Base-by-base conservation (phyloP, 352 stramenopile species). In the Phytophthora crassamura region DNA sequence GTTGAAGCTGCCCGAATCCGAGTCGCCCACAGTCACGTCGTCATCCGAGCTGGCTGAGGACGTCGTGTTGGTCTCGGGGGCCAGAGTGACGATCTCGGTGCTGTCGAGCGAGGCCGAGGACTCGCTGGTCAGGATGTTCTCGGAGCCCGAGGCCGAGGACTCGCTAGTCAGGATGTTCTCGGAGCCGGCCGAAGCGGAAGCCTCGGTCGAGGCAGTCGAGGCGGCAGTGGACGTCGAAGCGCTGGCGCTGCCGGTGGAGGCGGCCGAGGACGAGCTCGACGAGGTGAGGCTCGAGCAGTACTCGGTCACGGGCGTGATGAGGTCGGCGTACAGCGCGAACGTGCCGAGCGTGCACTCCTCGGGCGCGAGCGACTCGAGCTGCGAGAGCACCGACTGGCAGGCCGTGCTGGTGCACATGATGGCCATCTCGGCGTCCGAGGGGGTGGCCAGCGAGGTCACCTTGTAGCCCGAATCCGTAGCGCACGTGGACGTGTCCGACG, bases 291-390 rank as follows among this genome's bases (percentile, higher is more conserved):
- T 47, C 5, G 64, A 22, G 57, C 74, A 82, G 46, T 68, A 64
- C 20, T 55, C 32, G 30, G 53, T 64, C 47, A 82, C 51, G 33
- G 67, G 67, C 12, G 72, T 71, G 50, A 80, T 67, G 15, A 82
- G 59, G 38, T 75, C 57, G 8, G 56, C 42, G 43, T 76, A 51
- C 15, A 82, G 57, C 2, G 49, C 52, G 43, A 78, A 72, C 7
- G 51, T 63, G 32, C 40, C 59, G 40, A 78, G 62, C 1, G 64
- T 80, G 56, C 74, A 82, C 53, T 82, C 68, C 43, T 66, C 62
- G 5, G 73, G 51, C 58, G 63, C 61, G 45, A 78, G 63, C 4
- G 47, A 57, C 20, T 36, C 49, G 5, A 76, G 57, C 10, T 58
- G 42, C 57, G 56, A 56, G 16, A 81, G 69, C 61, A 75, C 67